These are phyloP conservation scores for Saccharomycopsis olivae DNA, from an alignment of 805 yeast species.

Conservation along the genomic window DNA sequence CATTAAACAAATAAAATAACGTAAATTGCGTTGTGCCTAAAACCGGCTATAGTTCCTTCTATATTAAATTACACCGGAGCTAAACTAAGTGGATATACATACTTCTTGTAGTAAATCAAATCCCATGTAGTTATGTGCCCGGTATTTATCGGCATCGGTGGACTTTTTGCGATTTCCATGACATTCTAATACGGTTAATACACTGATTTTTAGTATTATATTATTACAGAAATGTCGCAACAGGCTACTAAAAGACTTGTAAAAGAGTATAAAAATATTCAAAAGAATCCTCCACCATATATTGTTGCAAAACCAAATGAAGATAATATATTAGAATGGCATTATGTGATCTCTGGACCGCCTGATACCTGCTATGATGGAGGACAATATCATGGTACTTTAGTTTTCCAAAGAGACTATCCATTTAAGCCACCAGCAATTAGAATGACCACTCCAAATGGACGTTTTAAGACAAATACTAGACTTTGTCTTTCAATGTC, in stretches of 20 bases:
- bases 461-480: slow-evolving; percentile 72
- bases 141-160: no score
- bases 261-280: slow-evolving; percentile 71
- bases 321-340: slow-evolving; percentile 85
- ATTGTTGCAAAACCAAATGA: slow-evolving; percentile 82
- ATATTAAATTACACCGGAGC: no score
- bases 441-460: slow-evolving; percentile 82
- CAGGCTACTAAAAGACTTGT: slow-evolving; percentile 44
- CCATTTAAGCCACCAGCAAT: slow-evolving; percentile 91
- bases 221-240: slow-evolving; percentile 25
- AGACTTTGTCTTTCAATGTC: slow-evolving; percentile 85
- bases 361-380: slow-evolving; percentile 77
- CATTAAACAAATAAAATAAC: no score
- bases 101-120: no score
- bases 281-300: slow-evolving; percentile 75
- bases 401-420: slow-evolving; percentile 72
- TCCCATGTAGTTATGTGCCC: no score
- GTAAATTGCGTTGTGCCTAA: no score
- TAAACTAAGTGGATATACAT: no score
- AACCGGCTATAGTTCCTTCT: no score
- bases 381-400: slow-evolving; percentile 87
- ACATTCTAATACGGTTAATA: no score
- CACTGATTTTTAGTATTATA: background rate
- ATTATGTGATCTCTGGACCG: slow-evolving; percentile 85
- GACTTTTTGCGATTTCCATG: no score